These are phyloP conservation scores for Crithidia sp. DNA, from an alignment of 208 protist species.

Conservation along the genomic window DNA sequence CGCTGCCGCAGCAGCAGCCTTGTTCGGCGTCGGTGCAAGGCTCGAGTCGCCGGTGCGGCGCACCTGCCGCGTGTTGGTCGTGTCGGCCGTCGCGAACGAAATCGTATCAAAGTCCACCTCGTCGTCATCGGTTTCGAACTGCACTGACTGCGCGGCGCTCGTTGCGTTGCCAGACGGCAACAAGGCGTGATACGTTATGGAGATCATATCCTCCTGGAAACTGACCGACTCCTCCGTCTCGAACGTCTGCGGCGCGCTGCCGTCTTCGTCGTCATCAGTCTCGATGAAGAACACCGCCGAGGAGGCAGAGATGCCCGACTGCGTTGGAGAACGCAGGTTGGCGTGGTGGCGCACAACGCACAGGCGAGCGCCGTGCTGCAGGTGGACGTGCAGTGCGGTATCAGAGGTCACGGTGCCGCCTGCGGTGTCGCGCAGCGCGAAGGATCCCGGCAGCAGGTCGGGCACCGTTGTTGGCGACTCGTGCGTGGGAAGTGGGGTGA, in stretches of 20 bases:
- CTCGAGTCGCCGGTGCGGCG: background rate
- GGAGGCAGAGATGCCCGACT: background rate
- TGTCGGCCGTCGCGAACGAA: slow-evolving; percentile 13
- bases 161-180: background rate
- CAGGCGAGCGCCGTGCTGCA: background rate
- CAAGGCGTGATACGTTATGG: slow-evolving; percentile 1
- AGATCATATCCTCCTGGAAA: slow-evolving; percentile 13
- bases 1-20: background rate
- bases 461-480: background rate
- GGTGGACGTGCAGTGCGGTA: background rate
- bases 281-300: slow-evolving; percentile 8
- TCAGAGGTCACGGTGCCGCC: background rate
- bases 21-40: background rate
- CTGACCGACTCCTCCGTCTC: slow-evolving; percentile 6
- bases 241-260: background rate
- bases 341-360: background rate
- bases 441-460: background rate
- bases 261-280: background rate
- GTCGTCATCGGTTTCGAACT: slow-evolving; percentile 7
- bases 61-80: background rate
- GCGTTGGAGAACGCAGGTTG: background rate
- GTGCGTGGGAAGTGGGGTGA: background rate
- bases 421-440: background rate
- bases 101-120: slow-evolving; percentile 10
- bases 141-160: slow-evolving; percentile 7